Evolutionary conservation across 2,329 filamentous ascomycete genomes (phyloP).

Genomic region (Fusarium temperatum): DNA sequence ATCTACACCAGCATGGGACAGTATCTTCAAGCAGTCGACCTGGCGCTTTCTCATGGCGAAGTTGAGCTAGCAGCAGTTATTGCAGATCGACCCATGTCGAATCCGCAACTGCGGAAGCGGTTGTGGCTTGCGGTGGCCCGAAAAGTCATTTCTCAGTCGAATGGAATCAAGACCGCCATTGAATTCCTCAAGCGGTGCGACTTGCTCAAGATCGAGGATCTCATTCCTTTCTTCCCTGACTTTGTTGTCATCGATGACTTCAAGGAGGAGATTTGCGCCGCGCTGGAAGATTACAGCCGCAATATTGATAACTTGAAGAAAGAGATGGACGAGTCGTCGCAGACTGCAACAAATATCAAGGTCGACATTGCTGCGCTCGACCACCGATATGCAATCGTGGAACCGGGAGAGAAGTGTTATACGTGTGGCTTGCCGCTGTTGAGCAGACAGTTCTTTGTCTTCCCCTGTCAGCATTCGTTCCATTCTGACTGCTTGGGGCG

Average conservation of each 20-base stretch:
- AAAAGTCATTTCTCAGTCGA: slow-evolving; percentile 87
- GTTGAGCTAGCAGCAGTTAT: slow-evolving; percentile 90
- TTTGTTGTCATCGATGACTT: slow-evolving; percentile 99
- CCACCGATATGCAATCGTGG: slow-evolving; percentile 92
- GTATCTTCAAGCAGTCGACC: slow-evolving; percentile 90
- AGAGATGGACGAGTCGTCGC: slow-evolving; percentile 95
- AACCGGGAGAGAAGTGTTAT: slow-evolving; percentile 94
- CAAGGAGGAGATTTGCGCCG: slow-evolving; percentile 96
- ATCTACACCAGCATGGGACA: slow-evolving; percentile 98
- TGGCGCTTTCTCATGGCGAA: slow-evolving; percentile 89
- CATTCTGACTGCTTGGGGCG: slow-evolving; percentile 93
- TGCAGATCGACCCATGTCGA: slow-evolving; percentile 83
- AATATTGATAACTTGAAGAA: slow-evolving; percentile 88
- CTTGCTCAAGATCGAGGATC: slow-evolving; percentile 90
- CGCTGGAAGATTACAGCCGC: slow-evolving; percentile 90
- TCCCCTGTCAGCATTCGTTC: slow-evolving; percentile 97
- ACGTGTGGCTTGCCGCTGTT: slow-evolving; percentile 86
- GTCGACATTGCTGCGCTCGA: slow-evolving; percentile 87
- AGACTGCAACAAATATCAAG: slow-evolving; percentile 90
- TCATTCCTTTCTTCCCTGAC: slow-evolving; percentile 98
- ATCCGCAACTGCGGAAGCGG: slow-evolving; percentile 85
- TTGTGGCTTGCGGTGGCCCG: slow-evolving; percentile 95
- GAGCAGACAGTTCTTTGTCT: slow-evolving; percentile 95
- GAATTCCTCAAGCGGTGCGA: slow-evolving; percentile 93
- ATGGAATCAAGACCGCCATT: slow-evolving; percentile 91